Evolutionary conservation across 2,329 filamentous ascomycete species (phyloP).

Genomic region (Ramichloridium luteum): DNA sequence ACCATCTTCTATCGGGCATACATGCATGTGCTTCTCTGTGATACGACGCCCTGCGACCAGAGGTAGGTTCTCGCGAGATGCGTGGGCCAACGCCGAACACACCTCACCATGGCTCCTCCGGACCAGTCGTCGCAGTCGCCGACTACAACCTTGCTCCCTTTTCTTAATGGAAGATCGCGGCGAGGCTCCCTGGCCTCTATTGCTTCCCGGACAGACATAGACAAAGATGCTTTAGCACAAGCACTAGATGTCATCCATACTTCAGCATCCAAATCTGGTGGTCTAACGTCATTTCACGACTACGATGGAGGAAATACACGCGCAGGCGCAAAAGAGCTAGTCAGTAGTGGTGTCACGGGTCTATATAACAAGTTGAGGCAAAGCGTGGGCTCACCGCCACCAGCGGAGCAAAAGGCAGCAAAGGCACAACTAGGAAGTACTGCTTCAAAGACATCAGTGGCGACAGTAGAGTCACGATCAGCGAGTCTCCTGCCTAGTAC

Average conservation of each 20-base stretch:
- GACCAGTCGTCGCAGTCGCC: conserved; percentile 19
- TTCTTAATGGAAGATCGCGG: conserved; percentile 23
- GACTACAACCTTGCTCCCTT: conserved; percentile 19
- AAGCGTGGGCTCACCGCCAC: conserved; percentile 18
- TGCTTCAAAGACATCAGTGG: too few relatives aligned
- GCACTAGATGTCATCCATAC: conserved; percentile 80
- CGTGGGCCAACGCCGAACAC: too few relatives aligned
- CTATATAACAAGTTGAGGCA: conserved; percentile 69
- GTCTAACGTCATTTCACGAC: conserved; percentile 87
- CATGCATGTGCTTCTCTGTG: too few relatives aligned
- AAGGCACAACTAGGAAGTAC: conserved; percentile 18
- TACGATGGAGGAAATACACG: conserved; percentile 58
- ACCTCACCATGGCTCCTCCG: conserved; percentile 18
- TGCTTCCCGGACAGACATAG: conserved; percentile 32
- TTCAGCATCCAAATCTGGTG: conserved; percentile 71
- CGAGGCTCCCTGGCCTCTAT: conserved; percentile 29
- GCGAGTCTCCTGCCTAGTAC: too few relatives aligned
- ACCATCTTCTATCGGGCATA: too few relatives aligned
- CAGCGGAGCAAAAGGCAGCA: conserved; percentile 12
- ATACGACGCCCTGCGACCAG: too few relatives aligned
- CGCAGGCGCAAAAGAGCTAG: conserved; percentile 25
- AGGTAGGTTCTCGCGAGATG: too few relatives aligned
- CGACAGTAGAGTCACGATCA: too few relatives aligned
- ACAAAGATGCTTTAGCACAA: conserved; percentile 64
- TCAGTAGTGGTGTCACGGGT: conserved; percentile 51